phyloP scores from a whole-genome alignment of 306 rosid species.

The Pueraria montana region DNA sequence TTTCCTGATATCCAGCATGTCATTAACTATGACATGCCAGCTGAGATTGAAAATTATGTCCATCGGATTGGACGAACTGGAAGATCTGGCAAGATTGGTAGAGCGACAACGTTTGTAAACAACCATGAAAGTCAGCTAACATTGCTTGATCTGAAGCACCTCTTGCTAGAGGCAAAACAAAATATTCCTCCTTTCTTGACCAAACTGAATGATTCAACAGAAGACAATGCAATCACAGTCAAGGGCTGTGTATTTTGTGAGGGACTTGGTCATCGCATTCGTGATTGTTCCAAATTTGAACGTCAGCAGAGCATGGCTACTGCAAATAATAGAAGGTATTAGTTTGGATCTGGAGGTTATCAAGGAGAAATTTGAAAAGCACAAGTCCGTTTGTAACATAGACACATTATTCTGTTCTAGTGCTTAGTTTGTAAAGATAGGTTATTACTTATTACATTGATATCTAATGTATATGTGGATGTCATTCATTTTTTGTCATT shows the following conservation, averaged over 20 bases:
- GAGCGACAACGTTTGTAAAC: conserved; percentile 87
- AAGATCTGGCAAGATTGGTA: conserved; percentile 91
- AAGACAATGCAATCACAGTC: conserved; percentile 73
- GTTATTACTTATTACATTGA: too few relatives aligned
- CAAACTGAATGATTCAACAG: conserved; percentile 87
- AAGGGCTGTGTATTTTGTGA: conserved; percentile 93
- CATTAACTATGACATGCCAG: too few relatives aligned
- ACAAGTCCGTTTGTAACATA: background rate
- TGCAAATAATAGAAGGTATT: conserved; percentile 78
- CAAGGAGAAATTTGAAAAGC: conserved; percentile 75
- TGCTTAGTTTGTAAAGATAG: too few relatives aligned
- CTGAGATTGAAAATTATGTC: conserved; percentile 67
- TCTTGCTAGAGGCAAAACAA: conserved; percentile 94
- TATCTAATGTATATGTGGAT: too few relatives aligned
- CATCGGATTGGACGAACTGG: conserved; percentile 94
- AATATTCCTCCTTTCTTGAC: conserved; percentile 94
- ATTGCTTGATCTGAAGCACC: conserved; percentile 91
- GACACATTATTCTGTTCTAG: too few relatives aligned
- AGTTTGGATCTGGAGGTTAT: conserved; percentile 91
- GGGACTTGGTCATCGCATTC: conserved; percentile 92
- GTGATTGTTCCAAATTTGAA: conserved; percentile 81
- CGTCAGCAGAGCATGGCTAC: conserved; percentile 84
- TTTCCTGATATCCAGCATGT: too few relatives aligned
- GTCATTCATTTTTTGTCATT: too few relatives aligned
- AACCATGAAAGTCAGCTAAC: conserved; percentile 91